Percentiles rank a stretch among this genome's conserved stretches.
Conservation (phyloP, 2,329 filamentous ascomycete species). For the Xylaria digitata region DNA sequence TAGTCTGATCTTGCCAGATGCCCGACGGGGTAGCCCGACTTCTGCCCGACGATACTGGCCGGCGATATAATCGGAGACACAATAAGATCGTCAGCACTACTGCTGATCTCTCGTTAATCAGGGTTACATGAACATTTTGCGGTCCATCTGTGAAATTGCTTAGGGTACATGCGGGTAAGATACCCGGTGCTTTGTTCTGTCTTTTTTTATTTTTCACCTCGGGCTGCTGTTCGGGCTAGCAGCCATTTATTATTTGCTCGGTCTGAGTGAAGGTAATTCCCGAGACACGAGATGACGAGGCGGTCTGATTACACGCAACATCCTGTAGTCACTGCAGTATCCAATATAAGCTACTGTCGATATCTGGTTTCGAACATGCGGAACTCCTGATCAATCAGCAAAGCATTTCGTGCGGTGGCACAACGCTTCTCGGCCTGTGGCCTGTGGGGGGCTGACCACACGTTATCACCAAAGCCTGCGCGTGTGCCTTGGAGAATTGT, state of each 20-base stretch:
- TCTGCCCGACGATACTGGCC: slow-evolving; percentile 1
- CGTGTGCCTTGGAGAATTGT: slow-evolving; percentile 21
- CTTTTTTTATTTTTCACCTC: not conserved
- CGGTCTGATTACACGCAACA: slow-evolving; percentile 18
- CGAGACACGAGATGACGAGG: slow-evolving; percentile 23
- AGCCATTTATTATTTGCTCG: not conserved
- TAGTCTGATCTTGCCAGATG: not conserved
- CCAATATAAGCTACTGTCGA: slow-evolving; percentile 17
- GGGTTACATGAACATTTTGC: slow-evolving; percentile 14
- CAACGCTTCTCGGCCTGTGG: slow-evolving; percentile 13
- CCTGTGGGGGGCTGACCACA: slow-evolving; percentile 10
- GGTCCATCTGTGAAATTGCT: slow-evolving; percentile 14
- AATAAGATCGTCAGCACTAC: slow-evolving; percentile 24
- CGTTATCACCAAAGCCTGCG: slow-evolving; percentile 11
- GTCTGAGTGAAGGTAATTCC: not conserved
- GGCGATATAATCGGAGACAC: slow-evolving; percentile 9
- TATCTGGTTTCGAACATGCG: slow-evolving; percentile 33
- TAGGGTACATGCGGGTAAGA: slow-evolving; percentile 4
- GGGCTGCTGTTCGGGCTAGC: not conserved
- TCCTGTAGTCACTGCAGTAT: slow-evolving; percentile 2
- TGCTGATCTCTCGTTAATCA: slow-evolving; percentile 22
- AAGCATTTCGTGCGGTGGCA: slow-evolving; percentile 26
- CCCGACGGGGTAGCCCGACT: slow-evolving; percentile 20
- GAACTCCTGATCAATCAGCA: slow-evolving; percentile 33
- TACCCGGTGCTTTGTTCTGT: not conserved